Evolutionary conservation across 108 stramenopile species (phyloP).

Genomic region (Mediolabrus comicus): DNA sequence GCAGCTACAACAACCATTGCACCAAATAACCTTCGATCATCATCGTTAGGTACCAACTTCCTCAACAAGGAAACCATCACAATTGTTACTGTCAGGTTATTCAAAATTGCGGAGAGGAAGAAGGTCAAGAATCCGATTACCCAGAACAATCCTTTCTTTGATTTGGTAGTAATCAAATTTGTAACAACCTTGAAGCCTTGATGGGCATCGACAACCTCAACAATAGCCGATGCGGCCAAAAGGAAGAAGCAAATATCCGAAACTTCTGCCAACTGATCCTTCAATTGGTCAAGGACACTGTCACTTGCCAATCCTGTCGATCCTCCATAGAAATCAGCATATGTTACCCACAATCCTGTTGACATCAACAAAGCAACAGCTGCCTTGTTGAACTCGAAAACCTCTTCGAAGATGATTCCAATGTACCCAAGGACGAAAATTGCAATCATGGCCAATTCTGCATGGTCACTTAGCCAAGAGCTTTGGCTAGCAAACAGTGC

Average conservation of each 20-base stretch:
- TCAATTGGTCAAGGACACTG: slow-evolving; percentile 72
- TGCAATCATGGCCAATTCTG: slow-evolving; percentile 78
- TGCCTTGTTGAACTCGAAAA: slow-evolving; percentile 93
- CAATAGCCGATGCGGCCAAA: slow-evolving; percentile 91
- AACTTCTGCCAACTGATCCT: slow-evolving; percentile 90
- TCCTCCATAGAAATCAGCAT: slow-evolving; percentile 81
- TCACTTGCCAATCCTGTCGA: slow-evolving; percentile 66
- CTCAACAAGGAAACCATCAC: slow-evolving; percentile 88
- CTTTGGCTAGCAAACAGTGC: slow-evolving; percentile 72
- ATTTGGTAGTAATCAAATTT: slow-evolving; percentile 86
- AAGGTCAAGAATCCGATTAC: slow-evolving; percentile 90
- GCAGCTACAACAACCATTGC: slow-evolving; percentile 96
- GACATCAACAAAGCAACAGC: slow-evolving; percentile 91
- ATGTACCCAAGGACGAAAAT: slow-evolving; percentile 91
- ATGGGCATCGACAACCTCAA: slow-evolving; percentile 94
- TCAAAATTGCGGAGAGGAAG: slow-evolving; percentile 89
- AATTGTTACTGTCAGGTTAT: slow-evolving; percentile 94
- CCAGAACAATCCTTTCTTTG: slow-evolving; percentile 90
- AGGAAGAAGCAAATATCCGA: slow-evolving; percentile 95
- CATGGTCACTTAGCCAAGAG: slow-evolving; percentile 77
- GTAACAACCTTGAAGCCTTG: slow-evolving; percentile 95
- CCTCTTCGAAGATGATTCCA: slow-evolving; percentile 93
- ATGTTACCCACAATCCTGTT: slow-evolving; percentile 92
- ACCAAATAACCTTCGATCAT: slow-evolving; percentile 87
- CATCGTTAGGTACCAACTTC: slow-evolving; percentile 84